Evolutionary conservation across 768 basidiomycete species (phyloP).

Genomic region (Naganishia randhawae): DNA sequence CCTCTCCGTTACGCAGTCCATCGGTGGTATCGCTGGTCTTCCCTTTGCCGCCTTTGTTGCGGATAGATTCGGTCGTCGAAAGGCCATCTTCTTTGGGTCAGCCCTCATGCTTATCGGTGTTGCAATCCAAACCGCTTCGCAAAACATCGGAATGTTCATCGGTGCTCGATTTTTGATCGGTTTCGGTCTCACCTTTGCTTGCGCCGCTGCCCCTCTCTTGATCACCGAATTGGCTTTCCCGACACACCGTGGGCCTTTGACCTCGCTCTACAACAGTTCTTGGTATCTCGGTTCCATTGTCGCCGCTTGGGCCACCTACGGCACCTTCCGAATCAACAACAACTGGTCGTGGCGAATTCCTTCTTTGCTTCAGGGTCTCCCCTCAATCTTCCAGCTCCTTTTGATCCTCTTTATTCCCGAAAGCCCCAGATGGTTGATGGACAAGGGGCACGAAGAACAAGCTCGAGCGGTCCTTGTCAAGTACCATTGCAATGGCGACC

Average conservation of each 20-base stretch:
- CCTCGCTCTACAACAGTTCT: slow-evolving; percentile 61
- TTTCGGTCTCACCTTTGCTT: slow-evolving; percentile 60
- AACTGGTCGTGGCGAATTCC: slow-evolving; percentile 63
- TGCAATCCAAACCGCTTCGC: slow-evolving; percentile 40
- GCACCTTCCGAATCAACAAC: slow-evolving; percentile 58
- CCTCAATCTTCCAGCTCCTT: slow-evolving; percentile 57
- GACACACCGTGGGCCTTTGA: slow-evolving; percentile 71
- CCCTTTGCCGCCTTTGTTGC: slow-evolving; percentile 64
- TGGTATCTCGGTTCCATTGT: slow-evolving; percentile 71
- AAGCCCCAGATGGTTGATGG: slow-evolving; percentile 77
- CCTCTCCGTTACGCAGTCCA: slow-evolving; percentile 63
- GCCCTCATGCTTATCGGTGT: slow-evolving; percentile 64
- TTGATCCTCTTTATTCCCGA: slow-evolving; percentile 72
- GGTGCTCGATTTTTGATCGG: slow-evolving; percentile 53
- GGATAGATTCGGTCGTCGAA: slow-evolving; percentile 63
- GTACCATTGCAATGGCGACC: slow-evolving; percentile 75
- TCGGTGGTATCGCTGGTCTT: slow-evolving; percentile 58
- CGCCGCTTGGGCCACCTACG: slow-evolving; percentile 51
- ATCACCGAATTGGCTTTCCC: slow-evolving; percentile 84
- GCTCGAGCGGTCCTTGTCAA: slow-evolving; percentile 70
- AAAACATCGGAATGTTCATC: slow-evolving; percentile 34
- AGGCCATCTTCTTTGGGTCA: slow-evolving; percentile 59
- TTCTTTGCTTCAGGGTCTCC: slow-evolving; percentile 54
- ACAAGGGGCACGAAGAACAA: slow-evolving; percentile 66
- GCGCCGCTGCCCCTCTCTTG: slow-evolving; percentile 74